Base-by-base conservation (phyloP, 768 basidiomycete genomes). In the Russula sp. region DNA sequence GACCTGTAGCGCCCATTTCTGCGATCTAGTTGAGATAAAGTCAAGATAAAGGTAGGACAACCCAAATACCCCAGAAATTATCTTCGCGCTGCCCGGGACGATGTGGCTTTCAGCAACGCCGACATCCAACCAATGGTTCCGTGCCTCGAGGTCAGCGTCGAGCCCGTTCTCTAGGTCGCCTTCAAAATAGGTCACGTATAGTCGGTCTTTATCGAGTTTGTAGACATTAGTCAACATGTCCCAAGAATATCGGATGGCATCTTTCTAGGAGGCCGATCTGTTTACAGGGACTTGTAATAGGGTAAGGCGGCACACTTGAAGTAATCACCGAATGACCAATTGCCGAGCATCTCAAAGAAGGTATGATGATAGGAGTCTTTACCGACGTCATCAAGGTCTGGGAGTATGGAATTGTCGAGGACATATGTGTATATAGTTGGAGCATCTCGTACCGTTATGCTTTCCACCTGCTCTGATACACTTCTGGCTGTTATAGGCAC, bases 271-370 rank as follows among this genome's bases (percentile, higher is more conserved):
- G 42, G 67, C 65, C 6, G 51, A 22, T 42, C 36, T 16, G 34
- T 59, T n/a, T 38, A 40, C 51, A 51, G 16, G 28, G 65, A n/a
- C 61, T 42, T 44, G 32, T 54, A 20, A 52, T 28, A 49, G 24
- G 40, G 11, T 22, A 26, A 14, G 26, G 24, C 5, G 26, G 70
- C 74, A 51, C 57, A 85, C 95, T 99, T 99, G 86, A 99, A 99
- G 79, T 99, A 99, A 76, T 99, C 95, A 0, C 97, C 97, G 70
- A 98, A 99, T 5, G 95, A 98, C 97, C 97, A 99, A 75, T 99
- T 99, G 44, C 97, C 97, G 67, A 99, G 78, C 97, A 99, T 99
- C 78, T 99, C 97, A 72, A 99, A 99, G 78, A 96, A 95, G 1
- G 93, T 97, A 73, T 96, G 91, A 72, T 98, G 96, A 75, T 98